A percentile compares a stretch with the other conserved stretches of the same genome.
These are phyloP conservation scores for Ustanciosporium gigantosporum DNA, from an alignment of 1,284 basidiomycete genomes.

Conservation along the genomic window DNA sequence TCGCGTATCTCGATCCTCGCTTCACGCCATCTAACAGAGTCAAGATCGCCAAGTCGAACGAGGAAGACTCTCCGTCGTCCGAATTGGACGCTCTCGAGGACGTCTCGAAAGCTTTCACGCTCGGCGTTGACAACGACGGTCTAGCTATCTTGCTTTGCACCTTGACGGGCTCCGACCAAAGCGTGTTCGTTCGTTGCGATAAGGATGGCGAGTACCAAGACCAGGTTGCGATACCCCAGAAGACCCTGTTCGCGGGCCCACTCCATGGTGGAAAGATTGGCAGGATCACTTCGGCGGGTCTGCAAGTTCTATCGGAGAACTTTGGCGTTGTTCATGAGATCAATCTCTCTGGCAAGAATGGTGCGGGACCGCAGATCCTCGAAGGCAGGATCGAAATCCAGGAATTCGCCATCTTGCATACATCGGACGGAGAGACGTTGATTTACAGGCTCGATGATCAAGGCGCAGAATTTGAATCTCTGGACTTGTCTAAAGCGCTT, in stretches of 20 bases:
- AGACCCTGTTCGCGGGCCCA: conserved; percentile 7
- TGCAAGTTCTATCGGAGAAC: conserved; percentile 16
- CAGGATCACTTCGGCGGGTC: conserved; percentile 6
- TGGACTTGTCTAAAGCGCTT: conserved; percentile 2
- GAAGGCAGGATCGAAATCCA: conserved; percentile 18
- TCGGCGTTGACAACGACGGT: conserved; percentile 1
- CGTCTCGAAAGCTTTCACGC: conserved; percentile 14
- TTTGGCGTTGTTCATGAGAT: conserved; percentile 13
- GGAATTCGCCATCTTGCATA: conserved; percentile 18
- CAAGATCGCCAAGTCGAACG: neutral
- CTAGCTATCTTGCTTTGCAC: neutral
- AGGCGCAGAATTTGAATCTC: conserved; percentile 2
- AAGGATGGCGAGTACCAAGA: neutral
- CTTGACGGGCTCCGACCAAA: neutral
- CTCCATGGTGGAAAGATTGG: conserved; percentile 8
- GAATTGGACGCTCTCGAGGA: no score
- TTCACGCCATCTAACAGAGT: conserved; percentile 11
- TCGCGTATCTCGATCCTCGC: conserved; percentile 26
- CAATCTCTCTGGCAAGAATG: neutral
- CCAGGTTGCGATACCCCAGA: neutral
- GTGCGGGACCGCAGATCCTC: neutral
- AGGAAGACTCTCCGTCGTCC: neutral
- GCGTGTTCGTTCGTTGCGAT: neutral
- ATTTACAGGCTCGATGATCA: conserved; percentile 4
- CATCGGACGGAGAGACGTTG: conserved; percentile 7